Base-by-base conservation (phyloP, 805 yeast genomes). In the Suhomyces faveliae region DNA sequence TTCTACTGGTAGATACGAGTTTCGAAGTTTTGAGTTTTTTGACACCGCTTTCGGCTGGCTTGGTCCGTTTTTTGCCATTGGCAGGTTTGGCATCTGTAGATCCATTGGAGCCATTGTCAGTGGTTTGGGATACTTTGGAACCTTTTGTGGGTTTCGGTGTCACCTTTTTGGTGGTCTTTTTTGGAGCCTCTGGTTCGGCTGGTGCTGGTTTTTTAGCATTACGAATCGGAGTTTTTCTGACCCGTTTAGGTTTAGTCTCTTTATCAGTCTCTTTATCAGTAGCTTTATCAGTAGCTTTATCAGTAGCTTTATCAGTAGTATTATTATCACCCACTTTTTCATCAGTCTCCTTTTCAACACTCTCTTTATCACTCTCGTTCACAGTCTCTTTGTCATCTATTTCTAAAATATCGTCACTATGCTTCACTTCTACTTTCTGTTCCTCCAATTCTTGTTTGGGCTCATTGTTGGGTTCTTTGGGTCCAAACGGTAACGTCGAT, bases 1-100 rank as follows among this genome's bases (percentile, higher is more conserved):
- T 73, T 35, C 61, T 40, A 13, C 52, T 43, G 23, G 45, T n/a
- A 5, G 47, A 42, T 9, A 35, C 41, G 8, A 44, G 22, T 15
- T 40, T 50, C 23, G 47, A 45, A 38, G 42, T 29, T 45, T 49
- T 47, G 24, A 44, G 22, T 27, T 47, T 50, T 23, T 48, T 45
- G 40, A 43, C 17, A 5, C 33, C 12, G 11, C 13, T n/a, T 11
- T 17, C 41, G 30, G 23, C n/a, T 30, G 25, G 39, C 29, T 21
- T 29, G 9, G 20, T 24, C 11, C 35, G 37, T 33, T 33, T 40
- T 24, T 35, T 27, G 10, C 30, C 30, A 27, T 27, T 27, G 4
- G 30, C 15, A 27, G 15, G 13, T 12, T 25, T 25, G n/a, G n/a
- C n/a, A n/a, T n/a, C n/a, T n/a, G n/a, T n/a, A n/a, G n/a, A n/a